phyloP scores from a whole-genome alignment of 768 basidiomycete species.

The Mycena albidolilacea region DNA sequence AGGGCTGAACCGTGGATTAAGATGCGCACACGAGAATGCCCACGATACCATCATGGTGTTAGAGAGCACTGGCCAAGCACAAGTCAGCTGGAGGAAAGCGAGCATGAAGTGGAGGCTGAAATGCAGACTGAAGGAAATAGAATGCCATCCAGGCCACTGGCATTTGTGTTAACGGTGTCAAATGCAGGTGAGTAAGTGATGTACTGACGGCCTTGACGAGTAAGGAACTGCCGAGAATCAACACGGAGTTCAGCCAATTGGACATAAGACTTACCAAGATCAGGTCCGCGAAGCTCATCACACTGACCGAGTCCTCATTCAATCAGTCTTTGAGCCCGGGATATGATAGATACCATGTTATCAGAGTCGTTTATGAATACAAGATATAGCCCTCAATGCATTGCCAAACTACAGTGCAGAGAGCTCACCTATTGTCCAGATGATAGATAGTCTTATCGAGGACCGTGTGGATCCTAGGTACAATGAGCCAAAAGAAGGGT shows the following conservation, averaged over 20 bases:
- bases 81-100: no score
- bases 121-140: not conserved
- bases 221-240: not conserved
- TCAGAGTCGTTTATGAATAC: not conserved
- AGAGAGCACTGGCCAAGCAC: no score
- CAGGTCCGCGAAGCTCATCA: not conserved
- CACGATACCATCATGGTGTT: no score
- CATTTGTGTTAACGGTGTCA: not conserved
- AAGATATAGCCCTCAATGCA: not conserved
- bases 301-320: not conserved
- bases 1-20: no score
- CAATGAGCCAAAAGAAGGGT: not conserved
- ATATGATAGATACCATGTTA: not conserved
- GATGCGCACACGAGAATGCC: no score
- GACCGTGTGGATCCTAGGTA: not conserved
- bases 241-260: not conserved
- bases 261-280: not conserved
- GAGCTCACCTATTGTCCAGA: not conserved
- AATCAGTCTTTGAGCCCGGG: not conserved
- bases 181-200: not conserved
- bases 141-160: not conserved
- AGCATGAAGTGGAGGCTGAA: no score
- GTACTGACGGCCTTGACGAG: not conserved
- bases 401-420: not conserved
- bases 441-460: not conserved